These are phyloP conservation scores for Parachlorella kessleri DNA, from an alignment of 139 green algal genomes.

Conservation along the genomic window DNA sequence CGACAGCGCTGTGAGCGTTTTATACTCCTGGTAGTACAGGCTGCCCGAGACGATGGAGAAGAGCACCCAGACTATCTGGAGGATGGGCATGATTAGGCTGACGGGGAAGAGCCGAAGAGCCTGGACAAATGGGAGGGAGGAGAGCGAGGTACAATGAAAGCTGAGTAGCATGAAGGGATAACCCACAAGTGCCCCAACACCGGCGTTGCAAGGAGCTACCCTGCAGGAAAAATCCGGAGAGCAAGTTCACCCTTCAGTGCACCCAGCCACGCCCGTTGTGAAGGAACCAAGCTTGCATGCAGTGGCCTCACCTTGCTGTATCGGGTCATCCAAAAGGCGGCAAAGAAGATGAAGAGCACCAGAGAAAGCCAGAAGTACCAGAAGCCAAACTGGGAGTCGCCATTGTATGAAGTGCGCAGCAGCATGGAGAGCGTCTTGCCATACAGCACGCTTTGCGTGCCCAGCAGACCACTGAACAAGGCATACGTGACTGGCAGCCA, in stretches of 20 bases:
- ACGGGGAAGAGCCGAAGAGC: constrained; percentile 81
- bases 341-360: constrained; percentile 68
- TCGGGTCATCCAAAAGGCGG: constrained; percentile 78
- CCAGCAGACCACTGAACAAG: constrained; percentile 76
- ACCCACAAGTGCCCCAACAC: no score
- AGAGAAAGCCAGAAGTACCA: constrained; percentile 85
- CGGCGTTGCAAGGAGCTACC: no score
- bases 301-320: constrained; percentile 83
- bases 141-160: no score
- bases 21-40: constrained; percentile 84
- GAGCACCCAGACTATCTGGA: constrained; percentile 89
- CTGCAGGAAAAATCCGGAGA: no score
- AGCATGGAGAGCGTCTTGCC: constrained; percentile 84
- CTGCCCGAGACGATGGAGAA: constrained; percentile 80
- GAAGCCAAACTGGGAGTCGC: constrained; percentile 72
- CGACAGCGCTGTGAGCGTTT: constrained; percentile 51
- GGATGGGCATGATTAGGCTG: constrained; percentile 84
- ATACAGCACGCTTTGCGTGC: constrained; percentile 88
- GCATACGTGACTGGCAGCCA: constrained; percentile 78
- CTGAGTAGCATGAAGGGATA: no score
- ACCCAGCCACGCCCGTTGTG: no score
- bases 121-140: no score
- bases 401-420: constrained; percentile 68
- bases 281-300: no score
- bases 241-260: no score